Evolutionary conservation across 2,329 filamentous ascomycete genomes (phyloP), one percentile per base, ranked within the genome.

Genomic region (Colletotrichum costaricense): DNA sequence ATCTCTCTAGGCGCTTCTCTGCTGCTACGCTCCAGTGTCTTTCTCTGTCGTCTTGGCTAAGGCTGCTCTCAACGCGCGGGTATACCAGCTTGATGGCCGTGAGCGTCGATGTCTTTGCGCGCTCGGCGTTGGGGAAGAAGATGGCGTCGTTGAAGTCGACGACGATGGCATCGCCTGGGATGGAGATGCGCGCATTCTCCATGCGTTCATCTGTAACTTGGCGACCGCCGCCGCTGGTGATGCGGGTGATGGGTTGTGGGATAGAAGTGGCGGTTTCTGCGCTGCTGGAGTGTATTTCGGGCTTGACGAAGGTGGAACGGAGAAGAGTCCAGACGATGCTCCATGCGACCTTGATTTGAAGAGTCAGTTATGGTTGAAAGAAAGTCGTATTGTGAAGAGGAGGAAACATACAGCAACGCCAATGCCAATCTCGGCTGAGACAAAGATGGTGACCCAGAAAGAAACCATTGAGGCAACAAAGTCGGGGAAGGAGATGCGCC

Each of bases 371-470:
- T 22, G 19, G 46, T 14, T 19, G 4, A 24, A 54, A 35, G 14
- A 7, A 22, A 26, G 9, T 7, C 2, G 12, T 49, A 3, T 11
- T 26, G 26, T 26, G 26, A n/a, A 38, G 19, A 38, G 2, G n/a
- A 4, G 3, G 22, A 7, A 3, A 55, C 46, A 26, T 35, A 63
- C 90, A 1, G 89, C 87, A 28, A 83, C 82, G 26, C 85, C 90
- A 58, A 93, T 90, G 12, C 91, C 91, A 38, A 89, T 84, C 75
- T 92, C 89, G 1, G 89, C 89, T 0, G 86, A 88, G 2, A 88
- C 87, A 76, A 92, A 91, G 16, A 93, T 85, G 0, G 90, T 90
- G 4, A 93, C 84, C 88, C 91, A 92, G 77, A 93, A 89, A 6
- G 90, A 87, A 38, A 93, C 84, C 87, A 92, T 91, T 28, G 88